Conservation (phyloP, 2,329 filamentous ascomycete genomes). For the Coleophoma crateriformis region DNA sequence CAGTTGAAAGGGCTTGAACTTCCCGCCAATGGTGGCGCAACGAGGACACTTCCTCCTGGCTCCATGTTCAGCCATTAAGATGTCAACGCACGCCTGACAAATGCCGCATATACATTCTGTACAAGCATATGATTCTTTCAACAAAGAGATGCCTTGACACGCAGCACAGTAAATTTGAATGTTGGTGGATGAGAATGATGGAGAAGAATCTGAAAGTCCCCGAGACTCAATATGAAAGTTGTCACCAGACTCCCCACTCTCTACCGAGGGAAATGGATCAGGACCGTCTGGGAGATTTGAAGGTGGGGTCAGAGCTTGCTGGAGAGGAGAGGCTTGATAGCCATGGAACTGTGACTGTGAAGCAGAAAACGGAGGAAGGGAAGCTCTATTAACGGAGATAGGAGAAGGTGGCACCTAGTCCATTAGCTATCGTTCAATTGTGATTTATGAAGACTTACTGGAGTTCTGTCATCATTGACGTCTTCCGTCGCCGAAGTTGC, state of each 20-base stretch:
- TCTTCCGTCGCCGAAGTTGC: slow-evolving; percentile 89
- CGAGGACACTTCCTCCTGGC: slow-evolving; percentile 72
- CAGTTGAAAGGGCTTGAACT: slow-evolving; percentile 81
- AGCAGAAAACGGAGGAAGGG: slow-evolving; percentile 52
- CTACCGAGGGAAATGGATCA: slow-evolving; percentile 85
- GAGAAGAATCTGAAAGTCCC: slow-evolving; percentile 64
- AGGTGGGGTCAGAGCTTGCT: slow-evolving; percentile 85
- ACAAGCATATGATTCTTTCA: slow-evolving; percentile 86
- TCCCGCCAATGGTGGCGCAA: slow-evolving; percentile 72
- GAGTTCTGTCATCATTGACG: slow-evolving; percentile 84
- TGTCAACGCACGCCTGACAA: slow-evolving; percentile 81
- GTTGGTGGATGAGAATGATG: slow-evolving; percentile 65
- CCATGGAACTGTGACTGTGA: slow-evolving; percentile 55
- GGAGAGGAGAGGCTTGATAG: slow-evolving; percentile 85
- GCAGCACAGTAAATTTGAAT: slow-evolving; percentile 92
- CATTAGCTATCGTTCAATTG: slow-evolving; percentile 12
- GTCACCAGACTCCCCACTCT: slow-evolving; percentile 68
- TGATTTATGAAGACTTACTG: slow-evolving; percentile 52
- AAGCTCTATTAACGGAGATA: slow-evolving; percentile 56
- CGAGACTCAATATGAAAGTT: slow-evolving; percentile 65
- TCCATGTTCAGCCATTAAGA: slow-evolving; percentile 70
- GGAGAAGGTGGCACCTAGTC: slow-evolving; percentile 59
- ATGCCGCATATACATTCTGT: slow-evolving; percentile 95
- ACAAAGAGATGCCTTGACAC: slow-evolving; percentile 69
- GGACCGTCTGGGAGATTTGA: slow-evolving; percentile 58